Percentiles rank a stretch among this genome's conserved stretches.
phyloP scores from a whole-genome alignment of 352 stramenopile species.

The Pythium plurisporium region DNA sequence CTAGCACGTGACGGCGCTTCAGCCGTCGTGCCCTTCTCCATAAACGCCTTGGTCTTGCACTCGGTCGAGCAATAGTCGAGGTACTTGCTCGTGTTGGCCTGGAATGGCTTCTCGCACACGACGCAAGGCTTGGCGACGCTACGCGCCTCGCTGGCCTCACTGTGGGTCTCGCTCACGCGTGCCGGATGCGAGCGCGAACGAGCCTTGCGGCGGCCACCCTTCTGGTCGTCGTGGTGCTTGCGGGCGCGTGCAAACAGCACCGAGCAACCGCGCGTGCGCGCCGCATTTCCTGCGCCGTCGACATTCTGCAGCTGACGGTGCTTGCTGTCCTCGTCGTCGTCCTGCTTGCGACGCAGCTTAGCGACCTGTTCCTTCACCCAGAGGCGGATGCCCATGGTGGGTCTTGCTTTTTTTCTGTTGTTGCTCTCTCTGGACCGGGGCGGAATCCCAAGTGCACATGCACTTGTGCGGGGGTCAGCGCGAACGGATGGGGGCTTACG shows the following conservation, averaged over 20 bases:
- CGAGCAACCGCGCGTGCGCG: slow-evolving; percentile 14
- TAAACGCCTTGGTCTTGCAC: slow-evolving; percentile 24
- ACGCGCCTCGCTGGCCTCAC: background rate
- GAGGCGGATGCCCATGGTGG: slow-evolving; percentile 20
- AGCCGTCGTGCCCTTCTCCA: background rate
- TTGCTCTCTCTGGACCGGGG: slow-evolving; percentile 9
- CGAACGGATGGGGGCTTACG: slow-evolving; percentile 14
- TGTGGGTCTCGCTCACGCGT: slow-evolving; percentile 4
- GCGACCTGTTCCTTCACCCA: slow-evolving; percentile 25
- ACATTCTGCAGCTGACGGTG: slow-evolving; percentile 13
- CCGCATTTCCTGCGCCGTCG: slow-evolving; percentile 3
- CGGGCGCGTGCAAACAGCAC: slow-evolving; percentile 19
- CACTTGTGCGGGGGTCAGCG: background rate
- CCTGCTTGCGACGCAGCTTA: slow-evolving; percentile 21
- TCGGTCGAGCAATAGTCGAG: slow-evolving; percentile 26
- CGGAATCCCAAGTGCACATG: slow-evolving; percentile 26
- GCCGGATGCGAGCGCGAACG: slow-evolving; percentile 13
- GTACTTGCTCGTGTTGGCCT: slow-evolving; percentile 22
- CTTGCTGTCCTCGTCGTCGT: slow-evolving; percentile 11
- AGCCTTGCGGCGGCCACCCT: slow-evolving; percentile 7
- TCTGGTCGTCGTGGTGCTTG: slow-evolving; percentile 18
- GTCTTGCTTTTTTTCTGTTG: background rate
- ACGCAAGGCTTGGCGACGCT: slow-evolving; percentile 12
- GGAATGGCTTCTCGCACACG: slow-evolving; percentile 13
- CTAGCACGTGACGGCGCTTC: slow-evolving; percentile 4